phyloP scores from a whole-genome alignment of 2,329 filamentous ascomycete species.

The Alternaria gansuensis region DNA sequence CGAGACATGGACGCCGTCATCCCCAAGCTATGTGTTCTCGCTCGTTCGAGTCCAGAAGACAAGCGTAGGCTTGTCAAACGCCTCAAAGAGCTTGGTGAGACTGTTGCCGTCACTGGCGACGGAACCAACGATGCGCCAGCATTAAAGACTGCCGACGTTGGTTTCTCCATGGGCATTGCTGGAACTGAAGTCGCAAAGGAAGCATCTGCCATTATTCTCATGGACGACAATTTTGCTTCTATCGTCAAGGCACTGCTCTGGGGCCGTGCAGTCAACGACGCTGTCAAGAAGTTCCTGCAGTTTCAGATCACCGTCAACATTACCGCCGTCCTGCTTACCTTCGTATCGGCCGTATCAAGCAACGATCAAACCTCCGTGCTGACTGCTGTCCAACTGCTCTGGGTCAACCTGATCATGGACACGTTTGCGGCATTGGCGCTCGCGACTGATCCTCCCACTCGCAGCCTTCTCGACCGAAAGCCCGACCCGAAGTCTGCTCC shows the following conservation, averaged over 20 bases:
- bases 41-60: conserved; percentile 74
- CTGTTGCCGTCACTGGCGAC: conserved; percentile 83
- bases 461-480: conserved; percentile 80
- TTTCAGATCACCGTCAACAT: conserved; percentile 88
- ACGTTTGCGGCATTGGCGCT: conserved; percentile 89
- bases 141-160: conserved; percentile 81
- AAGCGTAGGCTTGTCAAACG: conserved; percentile 72
- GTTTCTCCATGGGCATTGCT: conserved; percentile 86
- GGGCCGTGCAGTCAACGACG: conserved; percentile 64
- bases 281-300: conserved; percentile 57
- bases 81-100: conserved; percentile 74
- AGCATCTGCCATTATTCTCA: conserved; percentile 83
- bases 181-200: conserved; percentile 87
- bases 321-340: conserved; percentile 86
- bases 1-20: conserved; percentile 65
- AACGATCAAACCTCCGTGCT: conserved; percentile 75
- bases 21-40: conserved; percentile 72
- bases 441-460: conserved; percentile 87
- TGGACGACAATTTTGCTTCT: conserved; percentile 89
- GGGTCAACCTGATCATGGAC: conserved; percentile 98
- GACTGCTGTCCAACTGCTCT: conserved; percentile 88
- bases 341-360: conserved; percentile 83
- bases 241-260: conserved; percentile 85
- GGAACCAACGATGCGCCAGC: conserved; percentile 86
- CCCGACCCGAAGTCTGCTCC: conserved; percentile 77